Conservation (phyloP, 2,329 filamentous ascomycete genomes). For the Emergomyces orientalis region DNA sequence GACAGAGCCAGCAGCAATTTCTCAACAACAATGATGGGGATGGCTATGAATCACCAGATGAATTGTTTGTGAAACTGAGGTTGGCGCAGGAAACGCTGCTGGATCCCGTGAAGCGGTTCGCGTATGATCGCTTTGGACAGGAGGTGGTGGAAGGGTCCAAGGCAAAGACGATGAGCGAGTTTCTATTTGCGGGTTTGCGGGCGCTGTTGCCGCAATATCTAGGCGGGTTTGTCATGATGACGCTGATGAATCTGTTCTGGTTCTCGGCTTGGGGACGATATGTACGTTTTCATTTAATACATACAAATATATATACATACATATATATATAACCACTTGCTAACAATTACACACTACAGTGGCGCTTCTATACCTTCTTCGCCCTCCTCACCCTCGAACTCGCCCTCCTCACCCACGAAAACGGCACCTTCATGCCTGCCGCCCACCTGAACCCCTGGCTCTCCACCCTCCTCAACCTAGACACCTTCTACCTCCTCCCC, state of each 20-base stretch:
- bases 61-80: conserved; percentile 73
- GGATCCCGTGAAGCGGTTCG: conserved; percentile 69
- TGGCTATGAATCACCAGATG: conserved; percentile 26
- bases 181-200: conserved; percentile 56
- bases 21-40: conserved; percentile 31
- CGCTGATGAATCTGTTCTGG: conserved; percentile 34
- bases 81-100: conserved; percentile 70
- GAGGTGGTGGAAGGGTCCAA: conserved; percentile 54
- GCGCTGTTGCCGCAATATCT: conserved; percentile 33
- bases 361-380: conserved; percentile 45
- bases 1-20: conserved; percentile 48
- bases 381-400: conserved; percentile 50
- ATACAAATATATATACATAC: not conserved
- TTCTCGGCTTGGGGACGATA: conserved; percentile 38
- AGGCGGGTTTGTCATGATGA: conserved; percentile 28
- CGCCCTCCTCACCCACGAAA: conserved; percentile 47
- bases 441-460: conserved; percentile 25
- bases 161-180: conserved; percentile 58
- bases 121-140: conserved; percentile 82
- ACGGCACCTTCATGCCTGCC: conserved; percentile 30
- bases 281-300: conserved; percentile 26
- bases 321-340: not conserved
- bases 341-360: conserved; percentile 26
- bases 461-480: conserved; percentile 26
- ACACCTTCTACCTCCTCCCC: conserved; percentile 54